These are phyloP conservation scores for Aspergillus uvarum DNA, from an alignment of 2,329 filamentous ascomycete species.

Conservation along the genomic window DNA sequence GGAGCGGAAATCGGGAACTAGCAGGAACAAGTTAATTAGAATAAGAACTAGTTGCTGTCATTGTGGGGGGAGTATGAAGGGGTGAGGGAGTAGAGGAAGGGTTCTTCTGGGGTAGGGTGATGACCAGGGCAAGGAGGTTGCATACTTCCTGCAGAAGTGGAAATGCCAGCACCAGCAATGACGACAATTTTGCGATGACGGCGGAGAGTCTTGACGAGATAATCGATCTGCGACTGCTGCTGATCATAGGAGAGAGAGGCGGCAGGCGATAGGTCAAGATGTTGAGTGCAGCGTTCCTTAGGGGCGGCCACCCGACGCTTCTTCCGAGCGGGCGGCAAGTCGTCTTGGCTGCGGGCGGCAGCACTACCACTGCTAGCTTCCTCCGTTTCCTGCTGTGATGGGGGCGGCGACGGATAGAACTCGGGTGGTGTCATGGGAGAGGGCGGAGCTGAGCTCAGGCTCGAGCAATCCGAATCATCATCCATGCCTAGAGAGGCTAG, in stretches of 20 bases:
- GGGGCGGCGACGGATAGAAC: conserved; percentile 45
- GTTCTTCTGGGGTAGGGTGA: background rate
- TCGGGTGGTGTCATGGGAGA: conserved; percentile 40
- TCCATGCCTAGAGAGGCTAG: conserved; percentile 24
- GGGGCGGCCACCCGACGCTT: conserved; percentile 63
- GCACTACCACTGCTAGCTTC: conserved; percentile 21
- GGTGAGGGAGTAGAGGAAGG: too few species aligned
- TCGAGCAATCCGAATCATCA: conserved; percentile 38
- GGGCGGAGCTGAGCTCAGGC: conserved; percentile 43
- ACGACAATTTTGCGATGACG: conserved; percentile 96
- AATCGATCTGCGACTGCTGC: conserved; percentile 64
- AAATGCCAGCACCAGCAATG: conserved; percentile 94
- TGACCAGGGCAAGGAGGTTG: conserved; percentile 32
- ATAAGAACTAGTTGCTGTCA: conserved; percentile 2
- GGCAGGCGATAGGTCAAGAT: conserved; percentile 64
- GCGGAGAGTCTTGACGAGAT: conserved; percentile 71
- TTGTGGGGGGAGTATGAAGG: background rate
- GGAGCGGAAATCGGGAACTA: conserved; percentile 94
- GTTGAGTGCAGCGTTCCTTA: conserved; percentile 74
- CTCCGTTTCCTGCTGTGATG: conserved; percentile 44
- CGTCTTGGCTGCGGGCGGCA: conserved; percentile 52
- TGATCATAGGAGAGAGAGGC: conserved; percentile 39
- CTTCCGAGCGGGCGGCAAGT: conserved; percentile 73
- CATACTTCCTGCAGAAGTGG: conserved; percentile 88
- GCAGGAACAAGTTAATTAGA: conserved; percentile 14